Evolutionary conservation across 2,329 filamentous ascomycete genomes (phyloP), one percentile per base, ranked within the genome.

Genomic region (Paraphaeosphaeria sporulosa): DNA sequence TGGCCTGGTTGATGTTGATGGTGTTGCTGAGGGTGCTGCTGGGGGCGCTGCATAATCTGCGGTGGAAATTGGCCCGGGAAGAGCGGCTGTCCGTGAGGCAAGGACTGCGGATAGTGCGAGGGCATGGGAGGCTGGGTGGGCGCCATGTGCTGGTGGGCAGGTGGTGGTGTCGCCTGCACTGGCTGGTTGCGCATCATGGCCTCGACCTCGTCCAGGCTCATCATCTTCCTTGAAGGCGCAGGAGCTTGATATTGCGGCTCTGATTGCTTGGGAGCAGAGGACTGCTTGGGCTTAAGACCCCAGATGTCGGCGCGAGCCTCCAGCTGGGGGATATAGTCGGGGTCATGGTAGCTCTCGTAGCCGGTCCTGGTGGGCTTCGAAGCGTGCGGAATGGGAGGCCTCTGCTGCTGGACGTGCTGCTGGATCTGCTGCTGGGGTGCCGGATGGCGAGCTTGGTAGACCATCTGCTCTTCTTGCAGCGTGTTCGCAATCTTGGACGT

Each of bases 121-220:
- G 69, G 66, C 40, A 67, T 59, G 25, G 63, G 70, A 21, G 61
- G 60, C 13, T 64, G 69, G 21, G 60, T 63, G 23, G 46, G 58
- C 40, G 61, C 68, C n/a, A 74, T 68, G 36, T 52, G 12, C 32
- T 54, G 65, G 40, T 75, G 71, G 40, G 77, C 75, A 6, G 75
- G 70, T 21, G 78, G 69, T 30, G 73, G 70, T 2, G 69, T 62
- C 30, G 64, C 62, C 23, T 55, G 84, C 69, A 86, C 85, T 34
- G 87, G 80, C 67, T 94, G 90, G 36, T 86, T 84, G 61, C 91
- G 88, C 90, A 99, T 94, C 65, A 93, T 89, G 56, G 94, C 94
- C 80, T 99, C 95, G 21, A 99, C 94, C 81, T 99, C 95, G 76
- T 98, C 95, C 72, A 99, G 79, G 71, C 93, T 98, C 90, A 99